Conservation (phyloP, 495 filamentous ascomycete species). For the Neurospora sp. region DNA sequence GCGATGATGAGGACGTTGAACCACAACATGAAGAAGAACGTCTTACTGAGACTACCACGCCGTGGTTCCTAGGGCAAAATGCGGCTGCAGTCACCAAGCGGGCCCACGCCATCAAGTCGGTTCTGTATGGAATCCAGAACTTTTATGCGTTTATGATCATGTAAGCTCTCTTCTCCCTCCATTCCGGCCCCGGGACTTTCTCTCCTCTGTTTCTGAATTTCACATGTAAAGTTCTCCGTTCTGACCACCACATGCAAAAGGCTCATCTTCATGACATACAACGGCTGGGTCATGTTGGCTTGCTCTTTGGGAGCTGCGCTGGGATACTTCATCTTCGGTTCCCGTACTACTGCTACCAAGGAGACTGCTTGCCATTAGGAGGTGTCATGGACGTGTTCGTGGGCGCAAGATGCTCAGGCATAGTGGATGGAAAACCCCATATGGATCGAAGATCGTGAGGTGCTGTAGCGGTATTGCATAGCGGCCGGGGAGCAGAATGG, state of each 20-base stretch:
- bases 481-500: background rate
- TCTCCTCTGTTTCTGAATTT: no score
- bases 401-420: background rate
- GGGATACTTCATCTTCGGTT: constrained; percentile 76
- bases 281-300: constrained; percentile 91
- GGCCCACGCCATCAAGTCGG: constrained; percentile 66
- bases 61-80: constrained; percentile 43
- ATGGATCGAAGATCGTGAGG: background rate
- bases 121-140: constrained; percentile 84
- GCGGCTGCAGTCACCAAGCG: constrained; percentile 42
- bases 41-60: constrained; percentile 39
- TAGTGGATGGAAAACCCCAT: background rate
- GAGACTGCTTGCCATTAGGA: constrained; percentile 79
- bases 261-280: constrained; percentile 99
- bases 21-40: constrained; percentile 32
- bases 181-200: no score
- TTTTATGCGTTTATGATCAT: constrained; percentile 99
- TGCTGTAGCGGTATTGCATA: background rate
- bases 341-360: constrained; percentile 58
- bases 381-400: background rate
- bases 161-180: constrained; percentile 41
- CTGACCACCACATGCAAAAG: constrained; percentile 30
- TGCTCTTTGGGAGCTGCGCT: constrained; percentile 82
- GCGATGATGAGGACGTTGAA: constrained; percentile 1
- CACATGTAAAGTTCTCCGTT: constrained; percentile 55